Evolutionary conservation across 2,329 filamentous ascomycete species (phyloP), one percentile per base, ranked within the genome.

Genomic region (Xylariaceae sp.): DNA sequence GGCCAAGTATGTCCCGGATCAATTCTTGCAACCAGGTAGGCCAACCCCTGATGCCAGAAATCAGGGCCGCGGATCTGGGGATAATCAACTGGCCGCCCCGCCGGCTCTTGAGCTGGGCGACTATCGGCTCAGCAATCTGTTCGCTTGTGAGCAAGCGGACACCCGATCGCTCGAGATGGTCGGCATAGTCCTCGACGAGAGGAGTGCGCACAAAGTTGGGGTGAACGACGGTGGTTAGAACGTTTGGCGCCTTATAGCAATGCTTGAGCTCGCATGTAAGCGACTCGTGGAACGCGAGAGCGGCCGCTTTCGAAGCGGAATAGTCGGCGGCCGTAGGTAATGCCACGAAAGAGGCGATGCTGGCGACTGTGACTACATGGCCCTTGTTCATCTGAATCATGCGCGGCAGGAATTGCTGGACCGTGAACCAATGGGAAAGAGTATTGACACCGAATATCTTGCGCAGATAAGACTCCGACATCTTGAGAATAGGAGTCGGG

Each of bases 321-420:
- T 63, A 63, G 33, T 59, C 52, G 17, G 54, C 54, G 16, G 51
- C 51, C 3, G 41, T 43, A 29, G 54, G 54, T 12, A 63, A 39
- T 16, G 58, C 47, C 9, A 63, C 48, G 26, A 56, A 63, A 11
- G 61, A 63, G 11, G 61, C 58, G 14, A 63, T 24, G 17, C 61
- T 63, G 6, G 61, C 61, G 14, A 63, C 26, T 28, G 61, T 63
- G 34, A 63, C 43, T 14, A 63, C n/a, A 16, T 63, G 61, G 17
- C 61, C 61, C 52, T 63, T 63, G 37, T 63, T 54, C 31, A 33
- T 44, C 45, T 63, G 17, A 17, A 63, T 56, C 61, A 63, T 63
- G 24, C 59, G 58, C 16, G 61, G 61, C 8, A 63, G 40, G 49
- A 63, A 63, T 17, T 61, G 54, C 23, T 63, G 61, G 14, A 36